phyloP scores from a whole-genome alignment of 306 rosid genomes.

The Myrica gale region DNA sequence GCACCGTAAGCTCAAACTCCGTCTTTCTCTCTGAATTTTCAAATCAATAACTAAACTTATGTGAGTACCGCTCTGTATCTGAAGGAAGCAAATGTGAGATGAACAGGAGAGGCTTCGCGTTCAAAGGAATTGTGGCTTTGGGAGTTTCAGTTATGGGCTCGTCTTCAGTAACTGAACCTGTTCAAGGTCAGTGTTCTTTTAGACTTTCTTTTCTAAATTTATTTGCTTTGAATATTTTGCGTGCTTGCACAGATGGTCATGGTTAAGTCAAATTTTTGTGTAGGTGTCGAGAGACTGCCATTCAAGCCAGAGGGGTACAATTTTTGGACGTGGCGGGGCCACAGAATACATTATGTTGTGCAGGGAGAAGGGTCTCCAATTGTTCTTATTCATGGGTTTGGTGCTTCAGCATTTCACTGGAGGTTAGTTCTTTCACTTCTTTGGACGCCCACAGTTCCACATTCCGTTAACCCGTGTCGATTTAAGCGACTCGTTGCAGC shows the following conservation, averaged over 20 bases:
- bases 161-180: slow-evolving; percentile 46
- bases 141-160: slow-evolving; percentile 68
- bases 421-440: slow-evolving; percentile 42
- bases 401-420: slow-evolving; percentile 95
- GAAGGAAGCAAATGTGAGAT: slow-evolving; percentile 80
- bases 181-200: slow-evolving; percentile 48
- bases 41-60: slow-evolving; percentile 2
- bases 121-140: slow-evolving; percentile 71
- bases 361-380: slow-evolving; percentile 90
- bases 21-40: neutral
- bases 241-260: neutral
- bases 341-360: slow-evolving; percentile 84
- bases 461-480: neutral
- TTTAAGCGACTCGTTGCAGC: neutral
- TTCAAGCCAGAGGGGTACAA: slow-evolving; percentile 74
- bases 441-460: neutral
- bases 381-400: slow-evolving; percentile 94
- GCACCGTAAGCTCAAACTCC: slow-evolving; percentile 36
- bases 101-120: slow-evolving; percentile 57
- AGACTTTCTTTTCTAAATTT: neutral
- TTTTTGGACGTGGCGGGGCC: slow-evolving; percentile 93
- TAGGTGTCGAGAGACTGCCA: slow-evolving; percentile 65
- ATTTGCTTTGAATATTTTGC: neutral
- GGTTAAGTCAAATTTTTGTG: slow-evolving; percentile 20
- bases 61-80: slow-evolving; percentile 15